Evolutionary conservation across 1,139 yeast species (phyloP), one percentile per base, ranked within the genome.

Genomic region (Candida frijolesensis): DNA sequence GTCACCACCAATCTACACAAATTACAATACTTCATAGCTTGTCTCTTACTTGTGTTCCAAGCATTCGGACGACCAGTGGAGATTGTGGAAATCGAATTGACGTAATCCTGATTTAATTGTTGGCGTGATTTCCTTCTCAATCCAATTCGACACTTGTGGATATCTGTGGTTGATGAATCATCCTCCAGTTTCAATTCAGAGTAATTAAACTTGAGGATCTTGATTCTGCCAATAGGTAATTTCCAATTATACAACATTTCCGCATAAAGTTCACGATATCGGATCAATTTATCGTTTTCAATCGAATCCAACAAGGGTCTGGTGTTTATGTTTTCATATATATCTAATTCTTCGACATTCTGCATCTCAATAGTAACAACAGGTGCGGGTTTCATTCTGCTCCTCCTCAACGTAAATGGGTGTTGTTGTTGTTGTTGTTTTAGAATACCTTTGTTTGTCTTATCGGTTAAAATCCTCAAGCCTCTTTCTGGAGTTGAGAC

Each of bases 211-310:
- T 91, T 91, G 51, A 90, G 67, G 6, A 92, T 80, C 60, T 92
- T 94, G 33, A 89, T 81, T 37, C 96, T 70, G 57, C 85, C 83
- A 16, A 88, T 78, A 0, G 91, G 89, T 29, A 91, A 73, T 0
- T 94, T 95, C 98, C 98, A 92, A 39, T 79, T 68, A 59, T 81
- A 89, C 22, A 92, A 71, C 65, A 91, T 78, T n/a, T 86, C 82
- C 0, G 97, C 94, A 65, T 92, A 92, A 54, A 84, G 87, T 32
- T 79, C 77, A 41, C 97, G 70, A 64, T 87, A 89, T 12, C 65
- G 59, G 47, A 71, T 68, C 52, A 81, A 74, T 53, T 77, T 78
- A 1, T 64, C 68, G 27, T 72, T 74, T 48, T 80, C 79, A 27
- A 76, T 73, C 4, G 80, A 66, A 47, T 77, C 78, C 44, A 87